Evolutionary conservation across 805 yeast species (phyloP), one percentile per base, ranked within the genome.

Genomic region (Wickerhamiella azymoides): DNA sequence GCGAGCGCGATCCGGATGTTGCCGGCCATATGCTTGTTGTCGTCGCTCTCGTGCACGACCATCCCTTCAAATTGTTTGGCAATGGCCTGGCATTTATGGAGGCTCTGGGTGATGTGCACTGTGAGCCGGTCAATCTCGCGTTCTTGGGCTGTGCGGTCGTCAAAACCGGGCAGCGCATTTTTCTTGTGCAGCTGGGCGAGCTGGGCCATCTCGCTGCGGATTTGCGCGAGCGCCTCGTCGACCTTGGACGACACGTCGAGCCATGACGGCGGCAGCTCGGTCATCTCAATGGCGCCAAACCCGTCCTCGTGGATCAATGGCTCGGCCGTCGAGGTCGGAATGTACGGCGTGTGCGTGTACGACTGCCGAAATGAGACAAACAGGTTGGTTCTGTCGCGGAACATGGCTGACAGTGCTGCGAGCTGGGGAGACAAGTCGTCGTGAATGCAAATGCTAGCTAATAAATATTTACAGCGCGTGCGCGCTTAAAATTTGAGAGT

Each of bases 311-410:
- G 65, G 48, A 79, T 73, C 46, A 80, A 69, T 18, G 80, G 79
- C 57, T 71, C 77, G 56, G 76, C 82, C 52, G 77, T 80, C 33
- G 73, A 78, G 38, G 45, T 47, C 14, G 36, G 40, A n/a, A 39
- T 36, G 33, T 50, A 47, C 18, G 66, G 65, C 50, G 72, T 75
- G 53, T 86, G 86, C 0, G 94, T 93, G 47, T 79, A 80, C 10
- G 97, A 86, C 49, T 92, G 76, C 51, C 98, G 76, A 59, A 83
- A 89, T 39, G 96, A 85, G 18, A 86, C 67, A 62, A 72, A 89
- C 52, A 89, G 71, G 58, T 88, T 89, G n/a, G 98, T 92, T 61
- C 96, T 71, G 64, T 92, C 97, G 61, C 97, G 72, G 58, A 82
- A 84, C 96, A 89, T 46, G 36, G 24, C 28, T 16, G 19, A 11